Conservation (phyloP, 305 asterid species). For the Solanum aculeatissimum region DNA sequence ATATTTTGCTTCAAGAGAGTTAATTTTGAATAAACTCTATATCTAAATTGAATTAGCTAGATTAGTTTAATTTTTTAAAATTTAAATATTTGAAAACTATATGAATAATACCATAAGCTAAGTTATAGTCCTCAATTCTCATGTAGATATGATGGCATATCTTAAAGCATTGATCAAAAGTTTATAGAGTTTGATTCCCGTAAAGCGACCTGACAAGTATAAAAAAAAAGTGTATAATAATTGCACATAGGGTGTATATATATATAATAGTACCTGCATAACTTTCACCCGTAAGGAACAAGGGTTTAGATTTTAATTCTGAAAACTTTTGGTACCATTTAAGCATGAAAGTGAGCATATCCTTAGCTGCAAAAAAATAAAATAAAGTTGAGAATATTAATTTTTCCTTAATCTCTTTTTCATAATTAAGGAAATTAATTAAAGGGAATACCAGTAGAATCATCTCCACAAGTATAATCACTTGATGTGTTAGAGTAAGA, state of each 20-base stretch:
- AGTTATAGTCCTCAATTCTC: not conserved
- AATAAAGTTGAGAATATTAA: not conserved
- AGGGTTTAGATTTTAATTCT: slow-evolving; percentile 4
- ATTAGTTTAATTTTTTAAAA: not conserved
- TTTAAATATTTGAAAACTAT: not conserved
- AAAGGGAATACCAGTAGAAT: slow-evolving; percentile 10
- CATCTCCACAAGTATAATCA: slow-evolving; percentile 26
- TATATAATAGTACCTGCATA: slow-evolving; percentile 16
- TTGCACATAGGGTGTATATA: not conserved
- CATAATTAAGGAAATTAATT: not conserved
- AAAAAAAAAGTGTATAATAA: not conserved
- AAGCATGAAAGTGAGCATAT: slow-evolving; percentile 19
- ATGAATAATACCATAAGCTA: not conserved
- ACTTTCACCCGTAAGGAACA: slow-evolving; percentile 33
- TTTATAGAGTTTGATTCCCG: not conserved
- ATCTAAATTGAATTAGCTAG: not conserved
- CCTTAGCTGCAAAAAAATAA: slow-evolving; percentile 11
- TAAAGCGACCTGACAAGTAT: not conserved
- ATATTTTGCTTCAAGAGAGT: not conserved
- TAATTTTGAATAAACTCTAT: not conserved
- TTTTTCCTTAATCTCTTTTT: not conserved
- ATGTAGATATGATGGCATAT: not conserved
- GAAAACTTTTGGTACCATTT: slow-evolving; percentile 25
- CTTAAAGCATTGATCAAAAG: not conserved
- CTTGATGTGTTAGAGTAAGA: slow-evolving; percentile 22